These are phyloP conservation scores for Apiospora arundinis DNA, from an alignment of 2,329 filamentous ascomycete genomes.

Conservation along the genomic window DNA sequence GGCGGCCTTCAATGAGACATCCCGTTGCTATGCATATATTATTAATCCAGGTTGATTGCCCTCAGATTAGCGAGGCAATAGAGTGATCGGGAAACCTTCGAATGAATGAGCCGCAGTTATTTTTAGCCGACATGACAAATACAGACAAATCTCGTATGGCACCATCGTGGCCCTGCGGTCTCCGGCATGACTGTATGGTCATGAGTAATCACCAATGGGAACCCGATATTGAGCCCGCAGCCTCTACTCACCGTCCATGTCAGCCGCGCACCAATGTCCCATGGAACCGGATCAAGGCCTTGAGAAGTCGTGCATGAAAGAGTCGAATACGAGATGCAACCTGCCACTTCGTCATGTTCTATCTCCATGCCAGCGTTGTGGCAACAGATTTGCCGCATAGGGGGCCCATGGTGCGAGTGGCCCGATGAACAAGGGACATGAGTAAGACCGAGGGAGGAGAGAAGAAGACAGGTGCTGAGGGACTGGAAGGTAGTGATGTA, in stretches of 20 bases:
- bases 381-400: background rate
- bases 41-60: background rate
- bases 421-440: background rate
- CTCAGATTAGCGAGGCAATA: background rate
- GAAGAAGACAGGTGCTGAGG: background rate
- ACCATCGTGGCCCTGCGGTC: background rate
- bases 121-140: constrained; percentile 8
- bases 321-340: background rate
- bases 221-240: background rate
- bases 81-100: background rate
- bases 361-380: background rate
- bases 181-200: background rate
- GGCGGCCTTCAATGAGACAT: too few species aligned
- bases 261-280: background rate
- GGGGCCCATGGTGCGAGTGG: background rate
- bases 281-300: background rate
- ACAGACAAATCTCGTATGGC: background rate
- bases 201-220: background rate
- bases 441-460: background rate
- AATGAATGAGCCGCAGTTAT: background rate
- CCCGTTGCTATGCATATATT: too few species aligned
- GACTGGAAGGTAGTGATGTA: background rate
- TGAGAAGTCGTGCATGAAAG: background rate
- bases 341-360: background rate
- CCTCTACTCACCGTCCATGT: background rate